Conservation (phyloP, 169 alveolate genomes). For the Plasmodium relictum region DNA sequence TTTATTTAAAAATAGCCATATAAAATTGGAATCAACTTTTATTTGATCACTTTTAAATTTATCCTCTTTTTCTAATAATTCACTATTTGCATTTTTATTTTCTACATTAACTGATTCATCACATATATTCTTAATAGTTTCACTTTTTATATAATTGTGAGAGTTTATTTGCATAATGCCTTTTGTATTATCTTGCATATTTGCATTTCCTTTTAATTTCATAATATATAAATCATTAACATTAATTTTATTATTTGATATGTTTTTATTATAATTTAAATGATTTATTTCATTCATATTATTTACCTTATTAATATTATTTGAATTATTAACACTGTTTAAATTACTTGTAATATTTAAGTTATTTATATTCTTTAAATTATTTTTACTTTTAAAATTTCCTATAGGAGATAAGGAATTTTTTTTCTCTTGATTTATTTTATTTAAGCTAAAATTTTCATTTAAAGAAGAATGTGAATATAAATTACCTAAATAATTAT, state of each 20-base stretch:
- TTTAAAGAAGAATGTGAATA: not conserved
- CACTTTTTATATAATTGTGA: not conserved
- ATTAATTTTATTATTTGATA: not conserved
- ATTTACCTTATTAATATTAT: too few species aligned
- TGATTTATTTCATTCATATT: too few species aligned
- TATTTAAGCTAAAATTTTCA: slow-evolving; percentile 11
- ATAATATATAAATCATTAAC: slow-evolving; percentile 9
- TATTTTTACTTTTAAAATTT: slow-evolving; percentile 14
- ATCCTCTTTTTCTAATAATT: slow-evolving; percentile 20
- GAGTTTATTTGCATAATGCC: not conserved
- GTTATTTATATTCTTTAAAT: not conserved
- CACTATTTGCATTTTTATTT: not conserved
- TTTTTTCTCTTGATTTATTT: not conserved
- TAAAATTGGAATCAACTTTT: slow-evolving; percentile 31
- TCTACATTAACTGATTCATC: slow-evolving; percentile 3
- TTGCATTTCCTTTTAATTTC: slow-evolving; percentile 10
- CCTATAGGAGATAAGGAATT: not conserved
- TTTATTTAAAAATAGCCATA: slow-evolving; percentile 64
- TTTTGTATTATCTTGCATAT: not conserved
- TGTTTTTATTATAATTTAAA: not conserved
- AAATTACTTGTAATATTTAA: not conserved
- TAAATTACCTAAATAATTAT: slow-evolving; percentile 1
- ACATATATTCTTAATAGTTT: not conserved
- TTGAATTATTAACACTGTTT: not conserved
- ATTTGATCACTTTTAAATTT: not conserved